A percentile compares a stretch with the other conserved stretches of the same genome.
Evolutionary conservation across 257 asterid species (phyloP).

Genomic region (Henckelia pumila): DNA sequence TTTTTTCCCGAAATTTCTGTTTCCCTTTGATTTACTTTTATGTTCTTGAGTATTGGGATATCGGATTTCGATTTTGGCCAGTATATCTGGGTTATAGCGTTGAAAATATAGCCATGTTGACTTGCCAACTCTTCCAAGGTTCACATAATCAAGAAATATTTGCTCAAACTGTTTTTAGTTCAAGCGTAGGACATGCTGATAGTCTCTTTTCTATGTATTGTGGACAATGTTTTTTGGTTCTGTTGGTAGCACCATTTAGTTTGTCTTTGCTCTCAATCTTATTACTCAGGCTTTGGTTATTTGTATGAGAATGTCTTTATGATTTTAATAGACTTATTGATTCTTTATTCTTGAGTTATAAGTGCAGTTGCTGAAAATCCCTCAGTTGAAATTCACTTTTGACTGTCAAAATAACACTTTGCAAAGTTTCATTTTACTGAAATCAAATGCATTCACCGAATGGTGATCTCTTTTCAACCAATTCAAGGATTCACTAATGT

Average conservation of each 20-base stretch:
- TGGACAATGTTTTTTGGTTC: constrained; percentile 16
- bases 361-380: not conserved
- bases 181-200: not conserved
- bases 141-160: not conserved
- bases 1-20: not conserved
- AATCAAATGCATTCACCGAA: not conserved
- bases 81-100: constrained; percentile 19
- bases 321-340: not conserved
- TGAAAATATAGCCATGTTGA: constrained; percentile 16
- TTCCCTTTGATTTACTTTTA: constrained; percentile 7
- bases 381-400: not conserved
- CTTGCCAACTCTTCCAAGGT: not conserved
- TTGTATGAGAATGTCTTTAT: not conserved
- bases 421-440: not conserved
- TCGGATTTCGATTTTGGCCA: constrained; percentile 11
- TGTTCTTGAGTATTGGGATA: constrained; percentile 9
- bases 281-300: not conserved
- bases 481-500: not conserved
- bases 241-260: constrained; percentile 1
- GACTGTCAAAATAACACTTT: no score
- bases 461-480: not conserved
- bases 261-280: not conserved
- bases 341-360: not conserved
- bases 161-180: not conserved
- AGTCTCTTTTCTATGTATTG: constrained; percentile 15